Evolutionary conservation across 768 basidiomycete genomes (phyloP).

Genomic region (Saitozyma podzolica): DNA sequence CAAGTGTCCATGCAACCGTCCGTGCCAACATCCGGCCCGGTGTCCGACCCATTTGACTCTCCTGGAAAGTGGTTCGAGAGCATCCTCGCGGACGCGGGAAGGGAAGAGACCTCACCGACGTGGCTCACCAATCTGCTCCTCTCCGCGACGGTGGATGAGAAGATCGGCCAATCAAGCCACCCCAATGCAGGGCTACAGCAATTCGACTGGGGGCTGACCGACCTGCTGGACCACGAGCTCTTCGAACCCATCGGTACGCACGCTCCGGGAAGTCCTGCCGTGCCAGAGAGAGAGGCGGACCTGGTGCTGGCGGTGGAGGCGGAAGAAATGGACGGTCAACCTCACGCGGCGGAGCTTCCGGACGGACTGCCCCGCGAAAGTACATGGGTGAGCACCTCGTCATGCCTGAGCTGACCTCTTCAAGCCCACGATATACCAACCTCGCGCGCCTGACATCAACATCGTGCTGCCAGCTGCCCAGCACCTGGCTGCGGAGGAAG

Average conservation of each 20-base stretch:
- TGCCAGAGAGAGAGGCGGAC: conserved; percentile 3
- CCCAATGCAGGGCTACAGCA: neutral
- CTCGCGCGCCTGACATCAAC: conserved; percentile 7
- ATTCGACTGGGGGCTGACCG: conserved; percentile 15
- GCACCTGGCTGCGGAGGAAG: neutral
- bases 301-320: conserved; percentile 10
- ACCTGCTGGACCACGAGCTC: conserved; percentile 7
- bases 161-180: neutral
- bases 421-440: conserved; percentile 8
- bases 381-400: conserved; percentile 7
- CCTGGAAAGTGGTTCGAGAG: neutral
- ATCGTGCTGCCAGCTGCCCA: conserved; percentile 4
- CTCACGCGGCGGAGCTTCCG: conserved; percentile 9
- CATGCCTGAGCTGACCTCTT: no score
- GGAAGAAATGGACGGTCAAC: conserved; percentile 12
- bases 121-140: conserved; percentile 16
- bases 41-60: neutral
- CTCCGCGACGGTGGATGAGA: conserved; percentile 8
- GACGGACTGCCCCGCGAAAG: conserved; percentile 9
- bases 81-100: neutral
- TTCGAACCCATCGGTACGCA: conserved; percentile 16
- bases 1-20: neutral
- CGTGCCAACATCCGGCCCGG: neutral
- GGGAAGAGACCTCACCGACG: conserved; percentile 2
- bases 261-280: conserved; percentile 7